Conservation (phyloP, 768 basidiomycete species). For the Amanita rimosa region DNA sequence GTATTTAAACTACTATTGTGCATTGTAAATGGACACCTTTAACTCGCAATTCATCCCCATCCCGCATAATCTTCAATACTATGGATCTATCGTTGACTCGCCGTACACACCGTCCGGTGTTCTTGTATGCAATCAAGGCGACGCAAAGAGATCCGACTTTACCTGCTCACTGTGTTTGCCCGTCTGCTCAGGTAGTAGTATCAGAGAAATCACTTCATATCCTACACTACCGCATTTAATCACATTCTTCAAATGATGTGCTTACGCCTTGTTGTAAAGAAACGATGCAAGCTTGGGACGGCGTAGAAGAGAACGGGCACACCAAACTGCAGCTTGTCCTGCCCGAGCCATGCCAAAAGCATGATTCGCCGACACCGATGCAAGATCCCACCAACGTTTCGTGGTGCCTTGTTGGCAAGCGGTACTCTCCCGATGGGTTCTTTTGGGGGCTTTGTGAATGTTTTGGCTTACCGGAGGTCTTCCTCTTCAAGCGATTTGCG, state of each 20-base stretch:
- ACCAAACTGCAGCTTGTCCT: neutral
- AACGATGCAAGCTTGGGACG: neutral
- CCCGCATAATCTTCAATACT: no score
- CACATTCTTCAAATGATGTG: neutral
- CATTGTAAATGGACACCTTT: no score
- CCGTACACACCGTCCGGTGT: neutral
- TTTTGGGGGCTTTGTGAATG: constrained; percentile 1
- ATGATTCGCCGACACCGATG: neutral
- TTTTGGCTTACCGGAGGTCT: neutral
- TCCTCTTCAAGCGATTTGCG: neutral
- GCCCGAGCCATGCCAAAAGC: neutral
- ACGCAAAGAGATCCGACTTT: neutral
- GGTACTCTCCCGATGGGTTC: constrained; percentile 2
- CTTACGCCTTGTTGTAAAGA: neutral
- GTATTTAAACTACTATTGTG: no score
- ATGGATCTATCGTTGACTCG: no score
- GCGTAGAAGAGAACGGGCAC: neutral
- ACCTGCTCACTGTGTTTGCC: neutral
- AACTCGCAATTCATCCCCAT: no score
- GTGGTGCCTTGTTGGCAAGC: constrained; percentile 2
- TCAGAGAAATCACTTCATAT: neutral
- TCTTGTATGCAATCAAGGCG: neutral
- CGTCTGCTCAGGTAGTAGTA: constrained; percentile 3
- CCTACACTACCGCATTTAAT: neutral
- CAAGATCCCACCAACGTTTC: constrained; percentile 1